Evolutionary conservation across 352 stramenopile genomes (phyloP), one percentile per base, ranked within the genome.

Genomic region (Phytophthora gonapodyides): DNA sequence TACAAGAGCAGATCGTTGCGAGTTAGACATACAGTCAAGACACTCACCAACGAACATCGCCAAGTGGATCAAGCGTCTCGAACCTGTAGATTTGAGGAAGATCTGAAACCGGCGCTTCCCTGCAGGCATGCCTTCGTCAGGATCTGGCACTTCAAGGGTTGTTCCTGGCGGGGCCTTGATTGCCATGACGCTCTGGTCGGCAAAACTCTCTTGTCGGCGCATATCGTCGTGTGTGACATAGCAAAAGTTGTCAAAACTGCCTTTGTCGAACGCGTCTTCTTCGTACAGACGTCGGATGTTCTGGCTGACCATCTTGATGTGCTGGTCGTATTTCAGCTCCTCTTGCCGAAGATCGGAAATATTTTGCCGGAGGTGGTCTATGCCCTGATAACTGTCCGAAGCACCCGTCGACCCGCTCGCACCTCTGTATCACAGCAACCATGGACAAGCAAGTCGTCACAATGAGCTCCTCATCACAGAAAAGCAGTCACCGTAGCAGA

Each of bases 141-240:
- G 93, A 63, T 98, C 88, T 13, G 94, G 96, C 5, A 98, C 93
- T 71, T 98, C 96, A 37, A 99, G 75, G 38, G 87, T 97, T 45
- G 96, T 98, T 38, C 96, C 94, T 7, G 90, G 76, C 17, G 96
- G 96, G 37, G 94, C 93, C 59, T 96, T 97, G 59, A 99, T 97
- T 16, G 92, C 96, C 87, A 99, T 96, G 15, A 98, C 89, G 42
- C 87, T 96, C 57, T 97, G 88, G 38, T 94, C 85, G 17, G 75
- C 69, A 63, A 96, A 94, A 50, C 83, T 94, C 12, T 89, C 78
- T 53, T 97, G 69, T 19, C 70, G 77, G 42, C 84, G 71, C 74
- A 98, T 96, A 61, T 98, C 91, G 21, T 97, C 81, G 47, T 96
- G 84, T 19, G 89, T 93, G 54, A 94, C 77, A 54, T 89, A 92